Evolutionary conservation across 345 rosid genomes (phyloP), one percentile per base, ranked within the genome.

Genomic region (Pugionium cornutum): DNA sequence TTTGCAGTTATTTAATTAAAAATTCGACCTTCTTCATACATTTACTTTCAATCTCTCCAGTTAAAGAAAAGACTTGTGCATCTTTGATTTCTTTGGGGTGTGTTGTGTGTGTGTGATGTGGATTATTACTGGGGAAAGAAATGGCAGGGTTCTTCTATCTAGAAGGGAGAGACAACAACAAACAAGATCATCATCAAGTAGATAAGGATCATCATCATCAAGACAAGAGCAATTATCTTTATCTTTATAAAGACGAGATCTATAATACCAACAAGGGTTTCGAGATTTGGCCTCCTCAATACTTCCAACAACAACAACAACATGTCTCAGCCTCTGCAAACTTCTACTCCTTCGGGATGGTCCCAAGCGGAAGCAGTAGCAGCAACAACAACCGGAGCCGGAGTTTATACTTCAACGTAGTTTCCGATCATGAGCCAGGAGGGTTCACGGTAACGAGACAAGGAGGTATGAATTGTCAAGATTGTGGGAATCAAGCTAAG

Each of bases 111-210:
- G 67, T 70, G 73, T 79, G 87, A 75, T 82, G 83, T 81, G 78
- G 87, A 77, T 76, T 79, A 18, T 18, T 18, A 18, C 18, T 18
- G 18, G 18, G 18, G 18, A 18, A 18, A 18, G 18, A 18, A 69
- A 91, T 91, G 97, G 88, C 97, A 57, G 92, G 96, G 34, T 84
- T 86, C 82, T 91, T 86, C 79, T 86, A 88, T 83, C 83, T 91
- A 84, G 84, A 89, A 29, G 92, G 92, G 41, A 70, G 85, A 69
- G 69, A 75, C 74, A 56, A 60, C 47, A 67, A 18, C 18, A 18
- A 18, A 18, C 18, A 18, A 18, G 18, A 18, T 18, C 18, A 63
- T 58, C 83, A 84, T 59, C 82, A 82, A 69, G 86, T 18, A 18
- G 18, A 18, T 18, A 18, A 80, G 59, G 82, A 70, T 39, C 81